phyloP scores from a whole-genome alignment of 2,329 filamentous ascomycete species.

The Arthrobotrys sphaeroides region DNA sequence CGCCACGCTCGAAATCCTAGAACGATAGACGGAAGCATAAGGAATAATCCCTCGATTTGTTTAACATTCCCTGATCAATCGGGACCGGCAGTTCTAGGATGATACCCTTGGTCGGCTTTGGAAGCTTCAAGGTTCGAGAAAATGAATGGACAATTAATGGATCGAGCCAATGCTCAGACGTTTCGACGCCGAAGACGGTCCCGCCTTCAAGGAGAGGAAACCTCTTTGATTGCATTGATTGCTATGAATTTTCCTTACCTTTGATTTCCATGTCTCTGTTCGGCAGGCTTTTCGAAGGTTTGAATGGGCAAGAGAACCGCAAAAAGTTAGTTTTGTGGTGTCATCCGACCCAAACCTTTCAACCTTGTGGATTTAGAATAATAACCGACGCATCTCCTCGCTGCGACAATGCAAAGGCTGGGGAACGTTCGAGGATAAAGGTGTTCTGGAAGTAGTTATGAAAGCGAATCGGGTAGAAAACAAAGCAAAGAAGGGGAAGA shows the following conservation, averaged over 20 bases:
- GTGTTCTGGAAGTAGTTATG: slow-evolving; percentile 29
- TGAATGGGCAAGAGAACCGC: slow-evolving; percentile 35
- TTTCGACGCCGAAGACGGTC: too few relatives aligned
- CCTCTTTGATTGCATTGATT: too few relatives aligned
- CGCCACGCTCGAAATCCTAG: background rate
- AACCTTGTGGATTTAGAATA: slow-evolving; percentile 38
- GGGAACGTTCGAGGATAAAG: slow-evolving; percentile 9
- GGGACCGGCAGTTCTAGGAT: background rate
- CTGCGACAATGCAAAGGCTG: slow-evolving; percentile 37
- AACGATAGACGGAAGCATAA: background rate
- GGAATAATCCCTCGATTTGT: slow-evolving; percentile 14
- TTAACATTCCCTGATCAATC: slow-evolving; percentile 1
- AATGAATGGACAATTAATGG: too few relatives aligned
- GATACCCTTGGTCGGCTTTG: too few relatives aligned
- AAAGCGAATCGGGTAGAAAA: slow-evolving; percentile 18
- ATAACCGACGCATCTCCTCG: slow-evolving; percentile 33
- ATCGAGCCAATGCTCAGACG: too few relatives aligned
- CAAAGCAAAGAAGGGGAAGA: background rate
- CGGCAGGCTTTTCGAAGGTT: slow-evolving; percentile 36
- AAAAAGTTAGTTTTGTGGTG: slow-evolving; percentile 51
- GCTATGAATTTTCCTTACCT: background rate
- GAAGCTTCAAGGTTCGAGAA: too few relatives aligned
- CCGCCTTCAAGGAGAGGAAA: too few relatives aligned
- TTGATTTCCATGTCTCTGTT: slow-evolving; percentile 19
- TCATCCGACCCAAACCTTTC: slow-evolving; percentile 51